Percentiles rank a stretch among this genome's conserved stretches.
phyloP scores from a whole-genome alignment of 2,329 filamentous ascomycete genomes.

The Paramyrothecium roridum region DNA sequence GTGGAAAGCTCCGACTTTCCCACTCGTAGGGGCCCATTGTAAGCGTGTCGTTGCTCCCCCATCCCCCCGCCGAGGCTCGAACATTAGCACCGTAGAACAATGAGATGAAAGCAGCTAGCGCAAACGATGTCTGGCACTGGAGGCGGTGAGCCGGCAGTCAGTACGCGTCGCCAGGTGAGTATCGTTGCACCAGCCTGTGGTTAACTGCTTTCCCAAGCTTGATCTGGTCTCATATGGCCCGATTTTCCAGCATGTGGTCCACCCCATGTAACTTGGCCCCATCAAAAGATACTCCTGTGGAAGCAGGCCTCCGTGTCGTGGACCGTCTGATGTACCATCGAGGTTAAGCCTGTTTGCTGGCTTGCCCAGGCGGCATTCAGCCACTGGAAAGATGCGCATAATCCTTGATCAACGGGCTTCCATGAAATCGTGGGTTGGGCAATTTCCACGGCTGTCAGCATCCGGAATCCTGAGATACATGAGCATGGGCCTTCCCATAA shows the following conservation, averaged over 20 bases:
- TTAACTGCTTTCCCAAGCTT: conserved; percentile 13
- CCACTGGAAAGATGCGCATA: background rate
- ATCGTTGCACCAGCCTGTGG: background rate
- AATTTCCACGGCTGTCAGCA: background rate
- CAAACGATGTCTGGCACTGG: conserved; percentile 13
- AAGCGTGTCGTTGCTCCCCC: background rate
- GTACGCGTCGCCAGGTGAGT: background rate
- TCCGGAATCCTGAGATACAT: background rate
- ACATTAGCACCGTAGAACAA: conserved; percentile 5
- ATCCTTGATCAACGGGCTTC: background rate
- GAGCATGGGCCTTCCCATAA: background rate
- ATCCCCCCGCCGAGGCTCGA: background rate
- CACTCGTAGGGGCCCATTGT: too few relatives aligned
- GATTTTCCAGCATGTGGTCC: conserved; percentile 18
- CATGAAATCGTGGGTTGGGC: background rate
- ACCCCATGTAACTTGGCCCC: conserved; percentile 12
- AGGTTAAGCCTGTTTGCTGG: background rate
- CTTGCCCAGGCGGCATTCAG: background rate
- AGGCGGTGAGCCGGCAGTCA: conserved; percentile 18
- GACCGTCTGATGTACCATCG: background rate
- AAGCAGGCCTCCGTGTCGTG: background rate
- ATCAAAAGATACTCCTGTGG: background rate
- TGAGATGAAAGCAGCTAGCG: background rate
- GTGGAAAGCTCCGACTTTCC: too few relatives aligned
- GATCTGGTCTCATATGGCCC: conserved; percentile 9